phyloP scores from a whole-genome alignment of 768 basidiomycete species.

The Calocybe gangraenosa region DNA sequence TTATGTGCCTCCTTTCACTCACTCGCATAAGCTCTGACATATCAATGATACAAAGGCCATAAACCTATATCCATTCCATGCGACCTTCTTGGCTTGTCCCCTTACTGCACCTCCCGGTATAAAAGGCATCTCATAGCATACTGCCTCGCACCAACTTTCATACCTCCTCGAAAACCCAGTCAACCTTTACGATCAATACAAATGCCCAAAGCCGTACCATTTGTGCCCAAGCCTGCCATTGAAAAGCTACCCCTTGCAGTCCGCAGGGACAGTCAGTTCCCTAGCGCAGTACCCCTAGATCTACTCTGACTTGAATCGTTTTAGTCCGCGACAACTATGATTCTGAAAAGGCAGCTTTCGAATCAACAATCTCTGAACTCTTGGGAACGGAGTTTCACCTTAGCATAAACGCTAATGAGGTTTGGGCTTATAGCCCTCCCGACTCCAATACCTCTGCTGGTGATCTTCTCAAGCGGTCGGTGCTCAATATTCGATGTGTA shows the following conservation, averaged over 20 bases:
- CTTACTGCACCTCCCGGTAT: not conserved
- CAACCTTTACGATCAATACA: not conserved
- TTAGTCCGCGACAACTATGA: constrained; percentile 38
- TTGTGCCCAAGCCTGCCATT: constrained; percentile 16
- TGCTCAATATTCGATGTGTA: not conserved
- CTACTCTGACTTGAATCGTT: not conserved
- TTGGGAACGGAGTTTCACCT: constrained; percentile 25
- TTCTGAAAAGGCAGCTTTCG: constrained; percentile 27
- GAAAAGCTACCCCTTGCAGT: constrained; percentile 21
- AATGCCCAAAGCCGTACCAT: constrained; percentile 14
- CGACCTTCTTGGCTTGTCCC: not conserved
- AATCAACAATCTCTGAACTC: constrained; percentile 26
- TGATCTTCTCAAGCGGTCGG: constrained; percentile 21
- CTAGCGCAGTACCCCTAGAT: not conserved
- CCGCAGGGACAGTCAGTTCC: constrained; percentile 19
- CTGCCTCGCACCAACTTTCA: not conserved
- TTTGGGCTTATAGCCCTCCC: constrained; percentile 29
- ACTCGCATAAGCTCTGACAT: not conserved
- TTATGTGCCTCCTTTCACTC: too few species aligned
- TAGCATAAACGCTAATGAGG: constrained; percentile 30
- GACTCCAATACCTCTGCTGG: constrained; percentile 21
- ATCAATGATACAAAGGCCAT: not conserved
- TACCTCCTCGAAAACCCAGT: not conserved
- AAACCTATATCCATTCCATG: not conserved
- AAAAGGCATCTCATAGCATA: not conserved